A percentile compares a stretch with the other conserved stretches of the same genome.
Conservation (phyloP, 2,329 filamentous ascomycete species). For the Pleomassaria siparia region DNA sequence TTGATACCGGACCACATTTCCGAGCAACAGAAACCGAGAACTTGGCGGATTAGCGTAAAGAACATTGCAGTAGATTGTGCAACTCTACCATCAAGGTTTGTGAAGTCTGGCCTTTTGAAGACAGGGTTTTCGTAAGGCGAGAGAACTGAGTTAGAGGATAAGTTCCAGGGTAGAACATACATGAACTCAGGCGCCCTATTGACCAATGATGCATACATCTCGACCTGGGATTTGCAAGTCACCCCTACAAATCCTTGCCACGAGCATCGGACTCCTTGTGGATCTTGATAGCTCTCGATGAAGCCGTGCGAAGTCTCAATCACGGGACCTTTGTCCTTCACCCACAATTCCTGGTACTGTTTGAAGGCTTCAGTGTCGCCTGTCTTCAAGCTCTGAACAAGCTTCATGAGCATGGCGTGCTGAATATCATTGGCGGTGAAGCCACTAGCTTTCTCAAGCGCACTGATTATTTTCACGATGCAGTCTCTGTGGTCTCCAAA, state of each 20-base stretch:
- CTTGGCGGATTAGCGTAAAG: too few species aligned
- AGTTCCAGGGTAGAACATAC: conserved; percentile 8
- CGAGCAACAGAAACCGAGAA: too few species aligned
- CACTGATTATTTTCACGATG: too few species aligned
- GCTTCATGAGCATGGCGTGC: neutral
- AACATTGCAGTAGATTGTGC: too few species aligned
- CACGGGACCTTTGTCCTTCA: conserved; percentile 5
- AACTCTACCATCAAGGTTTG: too few species aligned
- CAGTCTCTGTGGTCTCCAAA: too few species aligned
- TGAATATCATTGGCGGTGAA: too few species aligned
- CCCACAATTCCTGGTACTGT: conserved; percentile 9
- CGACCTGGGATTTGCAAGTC: conserved; percentile 6
- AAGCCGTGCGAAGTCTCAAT: conserved; percentile 14
- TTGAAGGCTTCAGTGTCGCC: conserved; percentile 10
- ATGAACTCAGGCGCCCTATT: conserved; percentile 8
- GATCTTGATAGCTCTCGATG: conserved; percentile 15
- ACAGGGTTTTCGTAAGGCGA: too few species aligned
- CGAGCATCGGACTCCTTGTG: conserved; percentile 8
- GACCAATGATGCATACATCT: conserved; percentile 4
- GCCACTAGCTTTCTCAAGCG: too few species aligned
- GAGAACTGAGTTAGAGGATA: too few species aligned
- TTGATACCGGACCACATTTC: neutral
- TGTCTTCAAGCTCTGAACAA: conserved; percentile 10
- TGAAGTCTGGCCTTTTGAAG: too few species aligned
- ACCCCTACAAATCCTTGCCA: conserved; percentile 10